phyloP scores from a whole-genome alignment of 345 rosid genomes.

The Citrus sp. region DNA sequence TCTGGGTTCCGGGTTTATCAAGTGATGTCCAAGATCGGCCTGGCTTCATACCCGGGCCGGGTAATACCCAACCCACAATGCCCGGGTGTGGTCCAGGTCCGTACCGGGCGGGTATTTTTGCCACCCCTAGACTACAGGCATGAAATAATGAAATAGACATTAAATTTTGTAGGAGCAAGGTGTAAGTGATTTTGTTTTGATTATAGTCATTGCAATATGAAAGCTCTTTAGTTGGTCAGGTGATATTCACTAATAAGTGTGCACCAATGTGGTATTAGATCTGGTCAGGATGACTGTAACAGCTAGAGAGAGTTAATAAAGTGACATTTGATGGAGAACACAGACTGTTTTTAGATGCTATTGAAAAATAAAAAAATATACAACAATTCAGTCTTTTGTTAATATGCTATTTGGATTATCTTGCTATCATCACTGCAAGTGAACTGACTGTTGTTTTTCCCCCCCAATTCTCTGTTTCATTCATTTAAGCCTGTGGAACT shows the following conservation, averaged over 20 bases:
- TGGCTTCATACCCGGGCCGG: no score
- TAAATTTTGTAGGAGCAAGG: background rate
- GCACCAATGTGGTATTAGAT: background rate
- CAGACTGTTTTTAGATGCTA: background rate
- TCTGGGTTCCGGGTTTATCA: no score
- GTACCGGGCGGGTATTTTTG: no score
- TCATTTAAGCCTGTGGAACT: slow-evolving; percentile 55
- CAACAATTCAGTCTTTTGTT: background rate
- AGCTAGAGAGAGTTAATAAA: background rate
- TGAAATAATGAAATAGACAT: background rate
- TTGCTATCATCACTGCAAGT: background rate
- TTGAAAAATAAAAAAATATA: background rate
- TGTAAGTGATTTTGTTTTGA: background rate
- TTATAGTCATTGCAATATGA: background rate
- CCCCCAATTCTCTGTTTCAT: slow-evolving; percentile 10
- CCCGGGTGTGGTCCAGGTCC: no score
- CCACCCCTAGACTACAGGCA: background rate
- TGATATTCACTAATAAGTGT: background rate
- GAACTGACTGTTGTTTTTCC: background rate
- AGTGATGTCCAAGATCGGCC: no score
- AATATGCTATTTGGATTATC: background rate
- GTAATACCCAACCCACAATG: no score
- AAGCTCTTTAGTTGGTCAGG: background rate
- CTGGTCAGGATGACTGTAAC: background rate
- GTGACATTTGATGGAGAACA: background rate